Evolutionary conservation across 768 basidiomycete species (phyloP).

Genomic region (Bullera alba): DNA sequence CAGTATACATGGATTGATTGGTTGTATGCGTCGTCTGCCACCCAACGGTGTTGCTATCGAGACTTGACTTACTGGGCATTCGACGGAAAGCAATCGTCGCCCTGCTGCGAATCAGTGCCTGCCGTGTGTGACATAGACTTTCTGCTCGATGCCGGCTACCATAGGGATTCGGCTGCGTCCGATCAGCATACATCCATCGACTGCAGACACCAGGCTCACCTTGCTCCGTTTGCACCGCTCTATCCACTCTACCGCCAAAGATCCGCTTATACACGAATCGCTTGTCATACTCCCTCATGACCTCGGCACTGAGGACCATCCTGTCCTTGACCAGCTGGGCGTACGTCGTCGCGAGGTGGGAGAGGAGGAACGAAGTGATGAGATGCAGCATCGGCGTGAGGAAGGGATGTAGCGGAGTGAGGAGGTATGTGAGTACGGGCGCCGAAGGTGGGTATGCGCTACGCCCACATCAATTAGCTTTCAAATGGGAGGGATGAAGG

Average conservation of each 20-base stretch:
- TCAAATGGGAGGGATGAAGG: neutral
- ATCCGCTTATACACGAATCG: slow-evolving; percentile 43
- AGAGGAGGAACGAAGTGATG: slow-evolving; percentile 27
- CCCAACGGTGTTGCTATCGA: too few relatives aligned
- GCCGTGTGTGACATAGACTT: too few relatives aligned
- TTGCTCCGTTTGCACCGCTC: slow-evolving; percentile 37
- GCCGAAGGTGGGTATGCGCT: slow-evolving; percentile 39
- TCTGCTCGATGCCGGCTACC: too few relatives aligned
- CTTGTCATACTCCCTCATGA: slow-evolving; percentile 45
- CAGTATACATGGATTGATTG: too few relatives aligned
- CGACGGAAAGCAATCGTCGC: too few relatives aligned
- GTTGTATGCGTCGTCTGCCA: too few relatives aligned
- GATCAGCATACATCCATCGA: neutral
- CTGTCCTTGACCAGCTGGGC: slow-evolving; percentile 41
- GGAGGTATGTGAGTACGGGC: slow-evolving; percentile 30
- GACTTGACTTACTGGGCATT: too few relatives aligned
- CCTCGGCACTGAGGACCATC: slow-evolving; percentile 39
- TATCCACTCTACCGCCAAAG: slow-evolving; percentile 36
- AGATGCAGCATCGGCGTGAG: slow-evolving; percentile 31
- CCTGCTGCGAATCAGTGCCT: too few relatives aligned
- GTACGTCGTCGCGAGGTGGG: slow-evolving; percentile 30
- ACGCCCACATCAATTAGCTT: neutral
- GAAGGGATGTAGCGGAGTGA: slow-evolving; percentile 31
- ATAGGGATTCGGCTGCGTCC: neutral
- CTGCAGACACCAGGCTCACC: slow-evolving; percentile 15